A percentile compares a stretch with the other conserved stretches of the same genome.
These are phyloP conservation scores for Yamadazyma atlantica DNA, from an alignment of 1,139 yeast genomes.

Conservation along the genomic window DNA sequence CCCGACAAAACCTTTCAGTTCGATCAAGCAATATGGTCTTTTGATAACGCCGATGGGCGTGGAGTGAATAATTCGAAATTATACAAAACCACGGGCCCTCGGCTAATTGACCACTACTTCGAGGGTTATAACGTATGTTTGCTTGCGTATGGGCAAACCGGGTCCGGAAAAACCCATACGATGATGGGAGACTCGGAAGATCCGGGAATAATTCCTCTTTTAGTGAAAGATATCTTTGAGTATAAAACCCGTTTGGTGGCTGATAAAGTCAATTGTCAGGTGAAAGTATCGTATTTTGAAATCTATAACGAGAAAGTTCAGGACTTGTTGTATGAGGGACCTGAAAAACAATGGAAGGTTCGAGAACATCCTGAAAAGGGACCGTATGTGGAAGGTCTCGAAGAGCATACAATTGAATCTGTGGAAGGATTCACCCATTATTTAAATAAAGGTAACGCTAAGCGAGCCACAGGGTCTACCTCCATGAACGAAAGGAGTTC, in stretches of 20 bases:
- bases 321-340: conserved; percentile 43
- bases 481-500: conserved; percentile 69
- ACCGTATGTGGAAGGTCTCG: conserved; percentile 67
- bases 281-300: conserved; percentile 64
- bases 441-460: conserved; percentile 46
- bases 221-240: conserved; percentile 54
- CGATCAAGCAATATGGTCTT: conserved; percentile 64
- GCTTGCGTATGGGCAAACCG: conserved; percentile 79
- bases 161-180: conserved; percentile 69
- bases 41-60: conserved; percentile 28
- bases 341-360: conserved; percentile 40
- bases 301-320: conserved; percentile 71
- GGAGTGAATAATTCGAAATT: conserved; percentile 51
- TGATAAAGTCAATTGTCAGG: conserved; percentile 49
- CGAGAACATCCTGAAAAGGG: conserved; percentile 63
- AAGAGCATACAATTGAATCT: conserved; percentile 45
- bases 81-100: conserved; percentile 55
- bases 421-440: conserved; percentile 45
- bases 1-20: conserved; percentile 40
- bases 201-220: conserved; percentile 62
- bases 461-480: conserved; percentile 68
- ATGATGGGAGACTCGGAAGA: conserved; percentile 62
- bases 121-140: conserved; percentile 74
- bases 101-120: conserved; percentile 60
- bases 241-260: conserved; percentile 38